Percentiles rank a stretch among this genome's conserved stretches.
Conservation (phyloP, 768 basidiomycete species). For the Fibroporia radiculosa region DNA sequence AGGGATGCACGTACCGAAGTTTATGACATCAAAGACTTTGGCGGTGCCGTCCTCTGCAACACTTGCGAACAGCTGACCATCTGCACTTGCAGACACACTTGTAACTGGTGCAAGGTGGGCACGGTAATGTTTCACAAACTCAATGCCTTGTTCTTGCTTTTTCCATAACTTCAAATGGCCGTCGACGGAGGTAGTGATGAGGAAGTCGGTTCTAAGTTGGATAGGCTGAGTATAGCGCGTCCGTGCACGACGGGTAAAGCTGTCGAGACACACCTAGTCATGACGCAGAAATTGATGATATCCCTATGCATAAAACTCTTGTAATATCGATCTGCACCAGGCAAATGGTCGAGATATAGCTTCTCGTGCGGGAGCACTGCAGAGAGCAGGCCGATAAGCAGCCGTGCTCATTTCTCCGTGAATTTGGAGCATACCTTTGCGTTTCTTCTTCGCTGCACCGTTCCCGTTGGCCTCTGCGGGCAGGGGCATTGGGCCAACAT, state of each 20-base stretch:
- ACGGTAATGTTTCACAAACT: conserved; percentile 97
- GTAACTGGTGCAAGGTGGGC: conserved; percentile 79
- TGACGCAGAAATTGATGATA: conserved; percentile 77
- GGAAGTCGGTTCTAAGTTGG: conserved; percentile 73
- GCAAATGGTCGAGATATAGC: conserved; percentile 87
- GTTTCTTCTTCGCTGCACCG: conserved; percentile 58
- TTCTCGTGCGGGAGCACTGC: conserved; percentile 90
- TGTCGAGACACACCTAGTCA: conserved; percentile 88
- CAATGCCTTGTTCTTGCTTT: conserved; percentile 92
- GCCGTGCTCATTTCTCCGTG: background rate
- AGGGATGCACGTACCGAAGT: conserved; percentile 70
- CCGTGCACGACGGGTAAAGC: conserved; percentile 16
- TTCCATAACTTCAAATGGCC: conserved; percentile 99
- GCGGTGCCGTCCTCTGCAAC: conserved; percentile 87
- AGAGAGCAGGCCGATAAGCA: background rate
- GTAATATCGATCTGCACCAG: conserved; percentile 87
- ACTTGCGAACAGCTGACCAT: conserved; percentile 89
- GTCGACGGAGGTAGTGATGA: conserved; percentile 91
- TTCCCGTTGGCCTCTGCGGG: conserved; percentile 37
- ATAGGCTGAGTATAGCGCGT: background rate
- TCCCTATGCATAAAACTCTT: conserved; percentile 99
- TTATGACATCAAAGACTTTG: conserved; percentile 96
- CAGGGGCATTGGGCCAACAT: conserved; percentile 87
- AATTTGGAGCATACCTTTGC: conserved; percentile 56
- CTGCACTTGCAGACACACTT: conserved; percentile 78